Evolutionary conservation across 2,329 filamentous ascomycete genomes (phyloP).

Genomic region (Sodiomyces alkalinus): DNA sequence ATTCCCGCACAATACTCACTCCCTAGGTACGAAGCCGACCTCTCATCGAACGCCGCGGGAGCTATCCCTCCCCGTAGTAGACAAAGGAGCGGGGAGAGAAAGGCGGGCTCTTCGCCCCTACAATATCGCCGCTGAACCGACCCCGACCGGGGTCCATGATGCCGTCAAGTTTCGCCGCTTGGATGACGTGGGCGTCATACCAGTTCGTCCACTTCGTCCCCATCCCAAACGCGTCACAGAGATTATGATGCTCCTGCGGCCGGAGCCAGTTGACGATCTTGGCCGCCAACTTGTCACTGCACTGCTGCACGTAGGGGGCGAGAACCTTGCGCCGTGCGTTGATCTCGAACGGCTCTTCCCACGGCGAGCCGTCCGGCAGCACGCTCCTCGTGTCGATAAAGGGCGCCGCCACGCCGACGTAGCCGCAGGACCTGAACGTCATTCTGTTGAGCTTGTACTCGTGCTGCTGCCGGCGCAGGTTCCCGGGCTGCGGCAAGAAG

Average conservation of each 20-base stretch:
- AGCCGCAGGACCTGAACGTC: slow-evolving; percentile 46
- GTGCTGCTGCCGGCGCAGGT: slow-evolving; percentile 10
- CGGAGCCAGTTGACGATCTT: slow-evolving; percentile 16
- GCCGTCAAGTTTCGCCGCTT: slow-evolving; percentile 20
- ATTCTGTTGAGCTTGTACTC: slow-evolving; percentile 21
- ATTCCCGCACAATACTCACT: too few species aligned
- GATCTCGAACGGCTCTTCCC: slow-evolving; percentile 5
- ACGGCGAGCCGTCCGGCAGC: slow-evolving; percentile 10
- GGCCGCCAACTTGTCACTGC: slow-evolving; percentile 19
- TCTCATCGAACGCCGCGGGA: too few species aligned
- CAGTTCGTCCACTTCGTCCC: slow-evolving; percentile 19
- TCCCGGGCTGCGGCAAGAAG: slow-evolving; percentile 11
- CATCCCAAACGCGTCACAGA: slow-evolving; percentile 19
- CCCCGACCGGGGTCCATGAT: slow-evolving; percentile 18
- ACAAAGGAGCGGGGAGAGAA: too few species aligned
- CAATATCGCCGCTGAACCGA: slow-evolving; percentile 23
- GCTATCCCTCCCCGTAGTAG: too few species aligned
- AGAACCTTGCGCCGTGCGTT: slow-evolving; percentile 5
- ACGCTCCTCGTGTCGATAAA: slow-evolving; percentile 21
- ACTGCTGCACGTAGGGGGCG: slow-evolving; percentile 18
- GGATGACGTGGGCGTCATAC: slow-evolving; percentile 16
- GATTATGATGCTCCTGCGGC: slow-evolving; percentile 12
- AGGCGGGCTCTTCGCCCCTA: not conserved
- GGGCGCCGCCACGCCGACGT: slow-evolving; percentile 25
- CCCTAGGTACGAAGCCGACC: too few species aligned